Evolutionary conservation across 23 red algal species (phyloP), one percentile per base, ranked within the genome.

Genomic region (Gracilariopsis chorda): DNA sequence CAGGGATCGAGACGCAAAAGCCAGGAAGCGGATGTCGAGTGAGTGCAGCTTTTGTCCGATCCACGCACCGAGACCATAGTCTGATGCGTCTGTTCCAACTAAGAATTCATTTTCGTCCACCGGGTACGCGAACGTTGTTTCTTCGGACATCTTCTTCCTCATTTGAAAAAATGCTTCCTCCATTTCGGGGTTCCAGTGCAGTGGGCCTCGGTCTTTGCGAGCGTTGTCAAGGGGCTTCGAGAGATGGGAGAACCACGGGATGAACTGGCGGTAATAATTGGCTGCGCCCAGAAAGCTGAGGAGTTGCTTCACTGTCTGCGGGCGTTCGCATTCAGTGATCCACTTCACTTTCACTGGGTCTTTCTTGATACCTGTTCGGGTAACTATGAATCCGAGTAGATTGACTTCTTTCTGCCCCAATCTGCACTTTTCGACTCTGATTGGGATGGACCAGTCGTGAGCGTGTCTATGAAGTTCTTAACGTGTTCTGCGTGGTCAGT

Each of bases 201-300:
- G 49, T 55, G 49, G n/a, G n/a, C n/a, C n/a, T n/a, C n/a, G n/a
- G n/a, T n/a, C n/a, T n/a, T n/a, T n/a, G n/a, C n/a, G n/a, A n/a
- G n/a, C n/a, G n/a, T n/a, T n/a, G n/a, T n/a, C n/a, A n/a, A n/a
- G n/a, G n/a, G n/a, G n/a, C n/a, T n/a, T n/a, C n/a, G n/a, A n/a
- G n/a, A n/a, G n/a, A 9, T 49, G 72, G 23, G 42, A 78, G 42
- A 78, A 43, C 4, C 1, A n/a, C 9, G 42, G 53, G 32, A 78
- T 78, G 19, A 78, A 49, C 40, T 78, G 72, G 9, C 10, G 72
- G 1, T 78, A 78, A 20, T 78, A 78, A 0, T 78, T 78, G 36
- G 72, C 72, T 43, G 72, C 72, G 0, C 72, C 72, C 6, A 53
- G 42, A 1, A 48, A 78, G 42, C 72, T 78, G 16, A 78, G 11